These are phyloP conservation scores for Pezicula neosporulosa DNA, from an alignment of 2,329 filamentous ascomycete genomes.

Conservation along the genomic window DNA sequence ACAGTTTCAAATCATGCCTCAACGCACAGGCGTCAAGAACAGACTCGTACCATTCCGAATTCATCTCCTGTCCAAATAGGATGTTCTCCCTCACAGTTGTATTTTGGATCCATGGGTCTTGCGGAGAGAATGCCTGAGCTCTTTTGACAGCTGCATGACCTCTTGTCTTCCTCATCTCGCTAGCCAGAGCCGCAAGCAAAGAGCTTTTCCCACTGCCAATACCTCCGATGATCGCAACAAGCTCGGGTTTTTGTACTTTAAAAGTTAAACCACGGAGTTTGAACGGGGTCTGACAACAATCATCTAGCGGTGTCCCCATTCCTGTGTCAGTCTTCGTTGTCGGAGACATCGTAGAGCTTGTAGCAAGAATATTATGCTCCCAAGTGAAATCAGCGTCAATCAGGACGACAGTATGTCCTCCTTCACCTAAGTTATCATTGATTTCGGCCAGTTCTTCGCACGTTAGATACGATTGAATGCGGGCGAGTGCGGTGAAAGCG, in stretches of 20 bases:
- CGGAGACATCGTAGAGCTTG: too few species aligned
- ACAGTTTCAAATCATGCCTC: constrained; percentile 57
- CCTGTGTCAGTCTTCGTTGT: too few species aligned
- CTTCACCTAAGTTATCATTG: constrained; percentile 83
- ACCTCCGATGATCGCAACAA: constrained; percentile 51
- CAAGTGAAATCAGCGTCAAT: constrained; percentile 4
- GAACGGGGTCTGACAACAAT: constrained; percentile 56
- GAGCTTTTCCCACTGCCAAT: constrained; percentile 62
- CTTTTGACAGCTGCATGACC: constrained; percentile 45
- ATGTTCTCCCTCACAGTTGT: constrained; percentile 45
- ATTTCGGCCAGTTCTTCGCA: constrained; percentile 79
- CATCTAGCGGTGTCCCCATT: constrained; percentile 45
- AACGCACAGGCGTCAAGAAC: constrained; percentile 64
- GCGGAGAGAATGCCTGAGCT: constrained; percentile 63
- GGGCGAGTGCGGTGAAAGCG: constrained; percentile 74
- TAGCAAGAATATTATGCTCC: too few species aligned
- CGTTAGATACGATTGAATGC: constrained; percentile 79
- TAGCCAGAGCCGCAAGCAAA: constrained; percentile 58
- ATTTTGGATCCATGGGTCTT: constrained; percentile 70
- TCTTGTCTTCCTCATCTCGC: constrained; percentile 60
- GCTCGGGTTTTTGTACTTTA: too few species aligned
- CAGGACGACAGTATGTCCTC: constrained; percentile 14
- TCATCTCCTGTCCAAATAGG: constrained; percentile 29
- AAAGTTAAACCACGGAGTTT: constrained; percentile 43
- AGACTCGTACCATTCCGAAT: constrained; percentile 56